These are phyloP conservation scores for Grammothele lineata DNA, from an alignment of 768 basidiomycete species.

Conservation along the genomic window DNA sequence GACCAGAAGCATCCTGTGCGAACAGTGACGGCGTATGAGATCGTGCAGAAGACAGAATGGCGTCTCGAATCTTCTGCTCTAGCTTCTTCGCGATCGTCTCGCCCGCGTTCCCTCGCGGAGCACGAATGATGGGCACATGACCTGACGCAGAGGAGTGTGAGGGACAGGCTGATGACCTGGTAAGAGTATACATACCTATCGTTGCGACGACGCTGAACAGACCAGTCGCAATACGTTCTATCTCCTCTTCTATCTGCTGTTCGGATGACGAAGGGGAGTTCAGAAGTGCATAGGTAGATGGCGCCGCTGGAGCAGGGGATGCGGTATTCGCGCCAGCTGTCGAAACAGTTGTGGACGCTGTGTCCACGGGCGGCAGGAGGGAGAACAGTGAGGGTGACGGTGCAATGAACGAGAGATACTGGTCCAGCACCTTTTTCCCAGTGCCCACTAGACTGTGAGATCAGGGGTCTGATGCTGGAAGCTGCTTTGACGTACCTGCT, in stretches of 20 bases:
- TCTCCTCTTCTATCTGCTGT: conserved; percentile 87
- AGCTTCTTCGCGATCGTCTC: conserved; percentile 99
- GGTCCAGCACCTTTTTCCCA: conserved; percentile 76
- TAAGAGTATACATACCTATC: conserved; percentile 51
- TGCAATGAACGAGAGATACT: conserved; percentile 94
- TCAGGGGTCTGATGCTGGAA: too few species aligned
- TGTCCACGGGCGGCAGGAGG: conserved; percentile 58
- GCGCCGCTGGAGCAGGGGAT: conserved; percentile 31
- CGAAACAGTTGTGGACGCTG: conserved; percentile 31
- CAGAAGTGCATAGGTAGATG: conserved; percentile 64
- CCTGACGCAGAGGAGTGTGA: conserved; percentile 88
- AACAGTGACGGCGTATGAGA: conserved; percentile 63
- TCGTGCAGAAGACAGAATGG: conserved; percentile 66
- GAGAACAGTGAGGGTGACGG: conserved; percentile 94
- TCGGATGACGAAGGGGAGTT: conserved; percentile 91
- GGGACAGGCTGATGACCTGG: conserved; percentile 91
- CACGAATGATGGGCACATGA: conserved; percentile 90
- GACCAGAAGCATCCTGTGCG: conserved; percentile 72
- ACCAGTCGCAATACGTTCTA: conserved; percentile 87
- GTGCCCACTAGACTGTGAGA: too few species aligned
- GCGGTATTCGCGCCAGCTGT: conserved; percentile 18
- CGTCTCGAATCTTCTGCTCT: conserved; percentile 87
- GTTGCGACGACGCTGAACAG: conserved; percentile 91
- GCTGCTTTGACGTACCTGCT: conserved; percentile 52
- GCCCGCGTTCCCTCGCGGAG: conserved; percentile 93